phyloP scores from a whole-genome alignment of 2,329 filamentous ascomycete genomes.

The Colletotrichum somersetense region DNA sequence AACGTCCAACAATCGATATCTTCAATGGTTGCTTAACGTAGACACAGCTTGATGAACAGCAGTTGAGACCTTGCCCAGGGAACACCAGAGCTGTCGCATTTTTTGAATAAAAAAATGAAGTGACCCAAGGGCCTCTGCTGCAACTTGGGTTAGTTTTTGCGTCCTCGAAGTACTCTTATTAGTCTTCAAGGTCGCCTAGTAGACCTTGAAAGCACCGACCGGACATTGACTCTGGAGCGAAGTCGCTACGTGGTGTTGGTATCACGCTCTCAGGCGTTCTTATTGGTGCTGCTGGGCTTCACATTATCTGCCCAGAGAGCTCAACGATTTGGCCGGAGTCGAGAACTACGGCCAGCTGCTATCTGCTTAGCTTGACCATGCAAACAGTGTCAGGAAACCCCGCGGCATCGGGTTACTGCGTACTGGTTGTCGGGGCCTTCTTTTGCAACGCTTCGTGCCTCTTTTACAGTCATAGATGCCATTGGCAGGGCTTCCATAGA shows the following conservation, averaged over 20 bases:
- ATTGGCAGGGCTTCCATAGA: background rate
- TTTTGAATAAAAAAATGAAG: too few relatives aligned
- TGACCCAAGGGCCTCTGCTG: background rate
- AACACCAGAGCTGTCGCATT: background rate
- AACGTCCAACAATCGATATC: background rate
- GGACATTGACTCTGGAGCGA: background rate
- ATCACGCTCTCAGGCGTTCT: background rate
- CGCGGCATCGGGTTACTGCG: background rate
- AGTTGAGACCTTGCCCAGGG: background rate
- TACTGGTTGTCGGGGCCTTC: background rate
- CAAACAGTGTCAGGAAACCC: background rate
- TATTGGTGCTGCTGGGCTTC: background rate
- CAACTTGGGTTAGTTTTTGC: background rate
- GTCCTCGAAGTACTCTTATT: background rate
- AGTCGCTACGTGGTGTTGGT: background rate
- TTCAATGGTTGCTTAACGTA: background rate
- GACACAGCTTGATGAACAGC: background rate
- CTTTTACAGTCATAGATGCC: background rate
- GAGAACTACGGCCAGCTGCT: background rate
- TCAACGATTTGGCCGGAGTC: background rate
- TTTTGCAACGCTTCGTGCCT: background rate
- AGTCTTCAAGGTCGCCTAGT: background rate
- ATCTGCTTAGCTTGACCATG: background rate
- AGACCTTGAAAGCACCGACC: background rate
- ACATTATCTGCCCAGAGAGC: background rate